phyloP scores from a whole-genome alignment of 768 basidiomycete genomes.

The Tubosaeta sp. region DNA sequence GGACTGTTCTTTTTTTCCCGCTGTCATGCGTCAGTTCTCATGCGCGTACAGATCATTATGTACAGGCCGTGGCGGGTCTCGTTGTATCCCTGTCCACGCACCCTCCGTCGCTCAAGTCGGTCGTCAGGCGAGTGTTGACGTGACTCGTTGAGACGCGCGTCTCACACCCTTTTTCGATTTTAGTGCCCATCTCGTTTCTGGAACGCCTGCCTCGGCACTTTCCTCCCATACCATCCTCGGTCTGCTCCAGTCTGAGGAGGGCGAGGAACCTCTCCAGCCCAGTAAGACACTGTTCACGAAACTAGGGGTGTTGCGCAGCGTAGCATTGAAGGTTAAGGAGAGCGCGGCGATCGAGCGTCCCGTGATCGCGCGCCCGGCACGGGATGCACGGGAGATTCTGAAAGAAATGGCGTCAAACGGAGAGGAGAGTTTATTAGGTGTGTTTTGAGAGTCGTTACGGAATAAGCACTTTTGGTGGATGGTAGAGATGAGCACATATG shows the following conservation, averaged over 20 bases:
- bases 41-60: slow-evolving; percentile 57
- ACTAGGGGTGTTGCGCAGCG: slow-evolving; percentile 52
- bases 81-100: slow-evolving; percentile 60
- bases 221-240: slow-evolving; percentile 59
- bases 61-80: slow-evolving; percentile 58
- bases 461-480: neutral
- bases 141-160: neutral
- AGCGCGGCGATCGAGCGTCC: slow-evolving; percentile 66
- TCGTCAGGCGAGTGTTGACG: slow-evolving; percentile 55
- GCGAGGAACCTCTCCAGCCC: slow-evolving; percentile 11
- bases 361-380: slow-evolving; percentile 69
- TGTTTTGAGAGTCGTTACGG: slow-evolving; percentile 16
- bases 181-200: slow-evolving; percentile 60
- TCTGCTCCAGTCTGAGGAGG: slow-evolving; percentile 46
- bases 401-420: slow-evolving; percentile 29
- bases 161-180: slow-evolving; percentile 2
- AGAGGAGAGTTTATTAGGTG: slow-evolving; percentile 24
- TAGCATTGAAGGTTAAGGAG: slow-evolving; percentile 72
- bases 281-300: slow-evolving; percentile 57
- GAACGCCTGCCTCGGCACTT: slow-evolving; percentile 63
- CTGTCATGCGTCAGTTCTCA: neutral
- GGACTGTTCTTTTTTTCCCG: neutral
- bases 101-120: slow-evolving; percentile 57
- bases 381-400: slow-evolving; percentile 77
- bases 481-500: too few relatives aligned